Base-by-base conservation (phyloP, 2,329 filamentous ascomycete species). In the Cordyceps pruinosa region DNA sequence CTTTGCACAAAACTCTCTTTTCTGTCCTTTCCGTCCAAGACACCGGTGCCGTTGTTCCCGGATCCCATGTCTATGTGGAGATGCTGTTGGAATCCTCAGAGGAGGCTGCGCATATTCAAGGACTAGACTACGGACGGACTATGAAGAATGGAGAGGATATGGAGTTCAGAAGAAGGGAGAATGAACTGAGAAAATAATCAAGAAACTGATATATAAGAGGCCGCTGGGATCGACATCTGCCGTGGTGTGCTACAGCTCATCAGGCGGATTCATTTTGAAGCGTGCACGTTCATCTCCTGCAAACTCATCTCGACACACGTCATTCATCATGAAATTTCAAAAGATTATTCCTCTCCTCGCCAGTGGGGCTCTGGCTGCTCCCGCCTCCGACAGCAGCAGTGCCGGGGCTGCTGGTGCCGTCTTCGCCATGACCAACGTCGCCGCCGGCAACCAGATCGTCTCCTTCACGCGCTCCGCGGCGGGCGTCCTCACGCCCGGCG, bases 361-460 rank as follows among this genome's bases (percentile, higher is more conserved):
- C 44, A 12, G 44, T 26, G 44, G 44, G 8, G 44, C 26, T 4
- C n/a, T 35, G n/a, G 34, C 47, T 17, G 47, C 30, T 5, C 47
- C 47, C 1, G 30, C 47, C 30, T n/a, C 19, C n/a, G 23, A 26
- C 30, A 34, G 32, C 26, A 23, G 7, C 23, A 37, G 15, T 2
- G 15, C 48, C 44, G 25, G 9, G n/a, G 57, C 58, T 28, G 60
- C 48, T 15, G 62, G 62, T 42, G 62, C 62, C 25, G 61, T 63
- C 45, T 63, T 63, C 46, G 61, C 61, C 41, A 46, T 62, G 57
- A 63, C 61, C 41, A 63, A 63, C 50, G 61, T 44, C 12, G 60
- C 59, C 42, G 19, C 46, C 19, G 47, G 59, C 34, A 62, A 63
- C 47, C 32, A 56, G 34, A 42, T 63, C 49, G 45, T 63, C 28